Evolutionary conservation across 257 asterid genomes (phyloP), one percentile per base, ranked within the genome.

Genomic region (Verbena officinalis): DNA sequence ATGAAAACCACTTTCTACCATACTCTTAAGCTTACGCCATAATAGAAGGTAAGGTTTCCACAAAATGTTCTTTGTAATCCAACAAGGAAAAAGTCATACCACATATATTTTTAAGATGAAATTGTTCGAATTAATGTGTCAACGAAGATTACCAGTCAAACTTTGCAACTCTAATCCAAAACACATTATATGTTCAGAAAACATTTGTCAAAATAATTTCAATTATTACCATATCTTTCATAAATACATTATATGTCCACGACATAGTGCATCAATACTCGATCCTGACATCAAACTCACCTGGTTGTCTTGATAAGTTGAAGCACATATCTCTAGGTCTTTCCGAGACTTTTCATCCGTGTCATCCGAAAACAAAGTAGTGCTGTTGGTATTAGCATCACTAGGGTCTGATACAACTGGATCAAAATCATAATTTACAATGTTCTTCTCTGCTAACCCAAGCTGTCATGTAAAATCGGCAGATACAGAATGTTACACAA

Each of bases 391-490:
- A 62, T 87, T 93, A 69, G 89, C 93, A 81, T 90, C 99, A 65
- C 99, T 94, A 62, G 78, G 99, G 70, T 94, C 99, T 30, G 97
- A 88, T 61, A 76, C 80, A 59, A 82, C 89, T 77, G 77, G 71
- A 75, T 90, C 97, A 65, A 94, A 70, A 75, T 94, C 99, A 75
- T 91, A 86, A 75, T 68, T 88, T 73, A 94, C 64, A 22, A 94
- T 77, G 79, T 78, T 90, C 95, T 94, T 94, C 92, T 94, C 99
- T 53, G 88, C 96, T 49, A 94, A 79, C 73, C 99, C 99, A 71
- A 94, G 96, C 99, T 94, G 99, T 68, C 21, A 59, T 76, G 68
- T 40, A 75, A 74, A 76, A 73, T 17, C 23, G 70, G 66, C 38
- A 64, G 65, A 56, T 24, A 65, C 40, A 67, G 68, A 50, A 51